A percentile compares a stretch with the other conserved stretches of the same genome.
Evolutionary conservation across 2,329 filamentous ascomycete genomes (phyloP).

Genomic region (Plectosphaerella cucumerina): DNA sequence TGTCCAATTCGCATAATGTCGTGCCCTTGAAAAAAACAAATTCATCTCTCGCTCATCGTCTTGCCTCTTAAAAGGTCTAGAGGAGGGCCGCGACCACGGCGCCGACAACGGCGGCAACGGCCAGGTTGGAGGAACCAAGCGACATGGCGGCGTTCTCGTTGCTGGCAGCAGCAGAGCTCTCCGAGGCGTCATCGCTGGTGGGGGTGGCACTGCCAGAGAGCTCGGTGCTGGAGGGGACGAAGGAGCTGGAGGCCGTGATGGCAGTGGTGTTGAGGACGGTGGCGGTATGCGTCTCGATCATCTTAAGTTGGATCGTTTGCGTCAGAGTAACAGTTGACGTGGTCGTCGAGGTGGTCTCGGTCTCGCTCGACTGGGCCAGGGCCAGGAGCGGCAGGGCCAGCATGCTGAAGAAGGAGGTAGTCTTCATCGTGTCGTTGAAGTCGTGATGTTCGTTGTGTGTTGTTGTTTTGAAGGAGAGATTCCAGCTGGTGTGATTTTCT

Average conservation of each 20-base stretch:
- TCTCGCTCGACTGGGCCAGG: slow-evolving; percentile 30
- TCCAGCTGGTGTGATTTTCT: slow-evolving; percentile 9
- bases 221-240: slow-evolving; percentile 17
- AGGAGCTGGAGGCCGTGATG: slow-evolving; percentile 14
- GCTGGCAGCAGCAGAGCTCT: slow-evolving; percentile 23
- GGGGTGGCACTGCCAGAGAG: slow-evolving; percentile 21
- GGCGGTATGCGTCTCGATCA: slow-evolving; percentile 34
- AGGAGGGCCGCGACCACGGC: slow-evolving; percentile 47
- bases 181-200: slow-evolving; percentile 31
- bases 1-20: slow-evolving; percentile 1
- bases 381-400: slow-evolving; percentile 50
- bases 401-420: slow-evolving; percentile 39
- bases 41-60: too few relatives aligned
- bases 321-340: slow-evolving; percentile 46
- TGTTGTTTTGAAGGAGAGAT: slow-evolving; percentile 15
- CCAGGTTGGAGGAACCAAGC: slow-evolving; percentile 39
- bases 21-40: background rate
- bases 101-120: slow-evolving; percentile 45
- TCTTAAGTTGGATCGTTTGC: slow-evolving; percentile 46
- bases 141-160: slow-evolving; percentile 34
- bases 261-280: slow-evolving; percentile 25
- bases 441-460: slow-evolving; percentile 6
- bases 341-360: slow-evolving; percentile 31
- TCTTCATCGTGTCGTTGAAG: slow-evolving; percentile 28
- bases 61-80: slow-evolving; percentile 27